Conservation (phyloP, 2,329 filamentous ascomycete genomes). For the Xylaria digitata region DNA sequence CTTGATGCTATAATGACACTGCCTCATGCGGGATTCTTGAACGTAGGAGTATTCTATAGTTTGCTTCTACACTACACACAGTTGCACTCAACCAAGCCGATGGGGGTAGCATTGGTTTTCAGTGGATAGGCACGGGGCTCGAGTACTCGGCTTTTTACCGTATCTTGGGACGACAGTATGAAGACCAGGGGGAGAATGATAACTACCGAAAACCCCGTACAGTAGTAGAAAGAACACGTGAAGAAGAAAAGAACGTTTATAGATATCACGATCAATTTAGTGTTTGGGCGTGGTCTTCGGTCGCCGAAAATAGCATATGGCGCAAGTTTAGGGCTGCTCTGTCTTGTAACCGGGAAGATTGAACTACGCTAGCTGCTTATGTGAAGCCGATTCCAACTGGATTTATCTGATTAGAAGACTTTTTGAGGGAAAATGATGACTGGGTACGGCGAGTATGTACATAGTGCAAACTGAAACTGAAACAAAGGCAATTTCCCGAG, state of each 20-base stretch:
- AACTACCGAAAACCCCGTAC: neutral
- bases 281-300: conserved; percentile 34
- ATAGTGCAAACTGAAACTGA: conserved; percentile 35
- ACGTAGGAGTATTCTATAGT: neutral
- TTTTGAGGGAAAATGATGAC: neutral
- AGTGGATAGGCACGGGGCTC: conserved; percentile 8
- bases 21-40: conserved; percentile 17
- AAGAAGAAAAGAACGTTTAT: neutral
- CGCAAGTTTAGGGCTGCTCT: conserved; percentile 8
- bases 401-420: neutral
- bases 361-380: neutral
- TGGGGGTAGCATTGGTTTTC: conserved; percentile 4
- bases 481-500: conserved; percentile 42
- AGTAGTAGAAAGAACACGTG: neutral
- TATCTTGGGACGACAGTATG: neutral
- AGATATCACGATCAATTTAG: neutral
- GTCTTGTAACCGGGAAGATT: neutral
- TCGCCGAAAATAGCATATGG: conserved; percentile 6
- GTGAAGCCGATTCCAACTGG: neutral
- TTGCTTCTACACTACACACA: conserved; percentile 5
- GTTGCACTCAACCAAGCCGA: neutral
- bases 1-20: conserved; percentile 31
- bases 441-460: neutral
- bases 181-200: neutral
- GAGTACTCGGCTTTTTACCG: neutral